Conservation (phyloP, 768 basidiomycete genomes). For the Artomyces pyxidatus region DNA sequence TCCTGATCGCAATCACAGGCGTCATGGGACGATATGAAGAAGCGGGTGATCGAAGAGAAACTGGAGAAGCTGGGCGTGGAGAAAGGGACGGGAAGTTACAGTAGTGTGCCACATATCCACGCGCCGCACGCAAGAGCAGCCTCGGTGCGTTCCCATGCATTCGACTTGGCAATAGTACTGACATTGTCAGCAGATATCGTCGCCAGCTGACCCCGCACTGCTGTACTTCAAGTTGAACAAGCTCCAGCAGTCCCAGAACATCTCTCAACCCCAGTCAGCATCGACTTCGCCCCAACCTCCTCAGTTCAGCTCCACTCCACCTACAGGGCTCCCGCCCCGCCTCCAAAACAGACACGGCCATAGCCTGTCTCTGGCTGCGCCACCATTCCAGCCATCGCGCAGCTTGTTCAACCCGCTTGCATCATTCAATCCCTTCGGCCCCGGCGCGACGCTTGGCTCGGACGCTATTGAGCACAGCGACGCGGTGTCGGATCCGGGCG, state of each 20-base stretch:
- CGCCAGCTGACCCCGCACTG: constrained; percentile 81
- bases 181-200: constrained; percentile 59
- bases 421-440: constrained; percentile 60
- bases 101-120: constrained; percentile 50
- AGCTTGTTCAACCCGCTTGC: constrained; percentile 29
- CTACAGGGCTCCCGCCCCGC: constrained; percentile 29
- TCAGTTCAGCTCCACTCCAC: constrained; percentile 45
- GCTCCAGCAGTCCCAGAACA: constrained; percentile 62
- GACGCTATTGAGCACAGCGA: constrained; percentile 26
- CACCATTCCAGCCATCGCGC: constrained; percentile 35
- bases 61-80: constrained; percentile 76
- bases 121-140: constrained; percentile 78
- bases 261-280: constrained; percentile 43
- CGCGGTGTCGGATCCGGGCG: constrained; percentile 48
- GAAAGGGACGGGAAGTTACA: constrained; percentile 42
- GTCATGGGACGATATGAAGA: constrained; percentile 69
- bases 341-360: constrained; percentile 60
- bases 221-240: constrained; percentile 79
- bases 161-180: constrained; percentile 13
- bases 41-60: constrained; percentile 71
- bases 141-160: constrained; percentile 48
- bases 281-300: constrained; percentile 60
- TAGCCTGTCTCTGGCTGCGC: constrained; percentile 64
- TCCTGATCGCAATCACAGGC: constrained; percentile 31
- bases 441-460: constrained; percentile 44